A percentile compares a stretch with the other conserved stretches of the same genome.
Conservation (phyloP, 164 flowering plant genomes). For the Amborella trichopoda region DNA sequence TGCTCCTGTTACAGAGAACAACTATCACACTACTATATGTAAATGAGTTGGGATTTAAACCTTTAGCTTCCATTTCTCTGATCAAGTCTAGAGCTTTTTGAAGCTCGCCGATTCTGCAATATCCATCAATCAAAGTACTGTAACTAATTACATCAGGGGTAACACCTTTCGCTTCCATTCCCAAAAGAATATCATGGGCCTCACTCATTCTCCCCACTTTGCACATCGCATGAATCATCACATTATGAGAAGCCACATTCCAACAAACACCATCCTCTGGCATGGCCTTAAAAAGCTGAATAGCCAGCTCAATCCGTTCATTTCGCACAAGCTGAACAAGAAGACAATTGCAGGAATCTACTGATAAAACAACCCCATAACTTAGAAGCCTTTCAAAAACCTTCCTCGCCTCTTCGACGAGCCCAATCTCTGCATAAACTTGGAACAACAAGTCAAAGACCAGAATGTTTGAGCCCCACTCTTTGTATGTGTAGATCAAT, state of each 20-base stretch:
- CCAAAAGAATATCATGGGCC: slow-evolving; percentile 8
- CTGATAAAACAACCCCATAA: slow-evolving; percentile 19
- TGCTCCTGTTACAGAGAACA: slow-evolving; percentile 17
- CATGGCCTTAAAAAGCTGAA: slow-evolving; percentile 12
- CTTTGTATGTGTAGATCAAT: slow-evolving; percentile 21
- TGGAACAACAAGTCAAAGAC: slow-evolving; percentile 21
- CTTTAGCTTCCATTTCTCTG: slow-evolving; percentile 23
- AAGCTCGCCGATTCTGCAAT: slow-evolving; percentile 35
- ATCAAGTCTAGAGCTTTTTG: slow-evolving; percentile 29
- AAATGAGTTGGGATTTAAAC: slow-evolving; percentile 33
- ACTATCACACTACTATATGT: slow-evolving; percentile 39
- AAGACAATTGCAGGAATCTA: slow-evolving; percentile 20
- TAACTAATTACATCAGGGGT: slow-evolving; percentile 20
- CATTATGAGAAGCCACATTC: slow-evolving; percentile 16
- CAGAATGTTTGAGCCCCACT: slow-evolving; percentile 20
- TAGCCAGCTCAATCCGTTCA: slow-evolving; percentile 5
- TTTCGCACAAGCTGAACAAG: slow-evolving; percentile 7
- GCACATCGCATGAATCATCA: slow-evolving; percentile 17
- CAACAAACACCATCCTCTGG: slow-evolving; percentile 17
- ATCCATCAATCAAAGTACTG: slow-evolving; percentile 31
- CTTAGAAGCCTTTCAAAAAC: slow-evolving; percentile 17
- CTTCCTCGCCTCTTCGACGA: slow-evolving; percentile 14
- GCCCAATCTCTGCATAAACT: slow-evolving; percentile 14
- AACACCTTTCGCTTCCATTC: slow-evolving; percentile 18
- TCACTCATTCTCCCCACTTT: slow-evolving; percentile 12